Evolutionary conservation across 2,329 filamentous ascomycete species (phyloP).

Genomic region (Knoxdaviesia proteae): DNA sequence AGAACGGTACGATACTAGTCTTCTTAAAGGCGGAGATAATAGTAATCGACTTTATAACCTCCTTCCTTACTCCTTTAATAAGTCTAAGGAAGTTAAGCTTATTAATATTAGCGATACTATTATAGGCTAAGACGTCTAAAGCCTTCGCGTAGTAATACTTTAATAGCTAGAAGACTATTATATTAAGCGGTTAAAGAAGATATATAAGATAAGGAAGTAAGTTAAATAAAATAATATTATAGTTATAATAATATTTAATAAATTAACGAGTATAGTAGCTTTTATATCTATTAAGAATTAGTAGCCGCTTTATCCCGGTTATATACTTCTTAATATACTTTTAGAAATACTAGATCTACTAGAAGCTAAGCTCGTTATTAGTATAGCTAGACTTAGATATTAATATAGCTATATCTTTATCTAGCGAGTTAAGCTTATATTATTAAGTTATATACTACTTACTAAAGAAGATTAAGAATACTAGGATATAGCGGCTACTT

Average conservation of each 20-base stretch:
- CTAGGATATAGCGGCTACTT: background rate
- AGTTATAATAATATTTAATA: background rate
- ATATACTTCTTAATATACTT: background rate
- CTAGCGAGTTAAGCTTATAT: background rate
- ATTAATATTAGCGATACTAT: background rate
- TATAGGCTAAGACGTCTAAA: background rate
- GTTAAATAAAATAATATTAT: background rate
- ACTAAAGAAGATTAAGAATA: background rate
- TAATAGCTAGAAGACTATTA: slow-evolving; percentile 1
- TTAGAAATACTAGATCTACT: slow-evolving; percentile 1
- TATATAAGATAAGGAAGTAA: slow-evolving; percentile 1
- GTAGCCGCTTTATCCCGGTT: background rate
- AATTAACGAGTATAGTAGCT: background rate
- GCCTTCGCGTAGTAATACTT: background rate
- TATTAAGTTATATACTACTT: background rate
- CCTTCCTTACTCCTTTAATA: background rate
- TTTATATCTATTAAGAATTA: slow-evolving; percentile 3
- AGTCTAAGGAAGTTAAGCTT: background rate
- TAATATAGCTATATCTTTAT: background rate
- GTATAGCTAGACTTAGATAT: background rate
- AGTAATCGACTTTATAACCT: background rate
- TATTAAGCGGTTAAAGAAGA: slow-evolving; percentile 1
- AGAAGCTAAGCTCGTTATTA: background rate
- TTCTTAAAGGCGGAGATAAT: too few species aligned
- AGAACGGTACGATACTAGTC: too few species aligned